Evolutionary conservation across 2,329 filamentous ascomycete genomes (phyloP).

Genomic region (Dothistroma septosporum): DNA sequence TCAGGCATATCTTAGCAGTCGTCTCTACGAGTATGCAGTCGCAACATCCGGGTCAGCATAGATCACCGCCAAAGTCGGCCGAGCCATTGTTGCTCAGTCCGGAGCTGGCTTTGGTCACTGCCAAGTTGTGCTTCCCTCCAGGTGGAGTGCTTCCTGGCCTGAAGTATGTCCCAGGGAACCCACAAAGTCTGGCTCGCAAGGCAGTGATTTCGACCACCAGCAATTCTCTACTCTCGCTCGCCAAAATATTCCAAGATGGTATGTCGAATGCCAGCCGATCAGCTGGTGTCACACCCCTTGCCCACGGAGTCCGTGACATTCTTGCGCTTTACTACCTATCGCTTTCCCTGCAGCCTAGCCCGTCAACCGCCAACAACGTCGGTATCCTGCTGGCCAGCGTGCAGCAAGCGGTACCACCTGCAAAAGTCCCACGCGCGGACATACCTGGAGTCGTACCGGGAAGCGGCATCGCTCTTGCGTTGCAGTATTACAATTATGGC

Average conservation of each 20-base stretch:
- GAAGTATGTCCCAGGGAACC: slow-evolving; percentile 52
- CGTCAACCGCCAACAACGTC: slow-evolving; percentile 96
- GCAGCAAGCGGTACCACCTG: slow-evolving; percentile 58
- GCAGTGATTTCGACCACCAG: slow-evolving; percentile 89
- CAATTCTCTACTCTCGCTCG: slow-evolving; percentile 87
- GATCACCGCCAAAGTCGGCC: slow-evolving; percentile 30
- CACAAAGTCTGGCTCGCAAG: slow-evolving; percentile 66
- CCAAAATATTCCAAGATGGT: slow-evolving; percentile 96
- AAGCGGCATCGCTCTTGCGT: slow-evolving; percentile 79
- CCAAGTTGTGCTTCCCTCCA: slow-evolving; percentile 73
- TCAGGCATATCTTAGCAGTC: slow-evolving; percentile 69
- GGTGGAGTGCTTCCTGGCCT: slow-evolving; percentile 77
- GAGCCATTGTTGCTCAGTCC: slow-evolving; percentile 77
- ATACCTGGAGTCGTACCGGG: slow-evolving; percentile 79
- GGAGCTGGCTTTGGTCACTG: slow-evolving; percentile 76
- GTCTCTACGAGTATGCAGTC: slow-evolving; percentile 44
- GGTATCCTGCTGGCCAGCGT: slow-evolving; percentile 94
- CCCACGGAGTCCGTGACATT: slow-evolving; percentile 83
- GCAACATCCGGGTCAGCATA: slow-evolving; percentile 29
- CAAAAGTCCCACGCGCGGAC: slow-evolving; percentile 35
- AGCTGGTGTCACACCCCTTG: slow-evolving; percentile 35
- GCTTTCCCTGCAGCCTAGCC: slow-evolving; percentile 87
- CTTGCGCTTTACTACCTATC: slow-evolving; percentile 93
- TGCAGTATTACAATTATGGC: slow-evolving; percentile 95
- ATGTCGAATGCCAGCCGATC: slow-evolving; percentile 68